These are phyloP conservation scores for Stereocaulon alpinum DNA, from an alignment of 495 filamentous ascomycete species.

Conservation along the genomic window DNA sequence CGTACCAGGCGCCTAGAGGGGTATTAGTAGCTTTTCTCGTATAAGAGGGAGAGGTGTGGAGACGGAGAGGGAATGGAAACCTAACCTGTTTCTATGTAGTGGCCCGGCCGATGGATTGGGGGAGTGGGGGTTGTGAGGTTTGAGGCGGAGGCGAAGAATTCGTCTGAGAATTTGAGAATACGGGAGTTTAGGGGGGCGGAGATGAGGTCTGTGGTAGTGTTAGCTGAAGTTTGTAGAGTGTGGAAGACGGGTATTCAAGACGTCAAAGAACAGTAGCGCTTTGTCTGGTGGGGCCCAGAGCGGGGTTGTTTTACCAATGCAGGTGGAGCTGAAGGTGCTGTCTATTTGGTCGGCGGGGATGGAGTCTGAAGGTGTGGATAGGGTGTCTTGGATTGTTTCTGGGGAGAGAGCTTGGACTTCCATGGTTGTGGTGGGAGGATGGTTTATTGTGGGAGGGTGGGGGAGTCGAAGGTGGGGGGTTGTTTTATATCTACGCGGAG, in stretches of 20 bases:
- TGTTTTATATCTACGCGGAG: not conserved
- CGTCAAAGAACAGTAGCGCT: too few relatives aligned
- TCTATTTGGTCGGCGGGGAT: slow-evolving; percentile 52
- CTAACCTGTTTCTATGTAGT: slow-evolving; percentile 58
- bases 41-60: not conserved
- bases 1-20: slow-evolving; percentile 70
- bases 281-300: not conserved
- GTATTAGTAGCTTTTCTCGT: not conserved
- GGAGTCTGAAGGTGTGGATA: slow-evolving; percentile 9
- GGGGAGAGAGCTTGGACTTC: slow-evolving; percentile 21
- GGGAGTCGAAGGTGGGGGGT: too few relatives aligned
- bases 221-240: too few relatives aligned
- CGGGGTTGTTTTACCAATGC: slow-evolving; percentile 44
- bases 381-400: slow-evolving; percentile 19
- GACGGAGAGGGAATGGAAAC: not conserved
- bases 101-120: slow-evolving; percentile 65
- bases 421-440: slow-evolving; percentile 6
- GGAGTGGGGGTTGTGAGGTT: slow-evolving; percentile 69
- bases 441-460: not conserved
- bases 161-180: slow-evolving; percentile 68
- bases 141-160: slow-evolving; percentile 77
- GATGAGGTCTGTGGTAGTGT: slow-evolving; percentile 48
- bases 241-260: slow-evolving; percentile 13
- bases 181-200: slow-evolving; percentile 62
- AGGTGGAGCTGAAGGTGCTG: slow-evolving; percentile 55